Evolutionary conservation across 129 eudicot genomes (phyloP), one percentile per base, ranked within the genome.

Genomic region (Calendula officinalis): DNA sequence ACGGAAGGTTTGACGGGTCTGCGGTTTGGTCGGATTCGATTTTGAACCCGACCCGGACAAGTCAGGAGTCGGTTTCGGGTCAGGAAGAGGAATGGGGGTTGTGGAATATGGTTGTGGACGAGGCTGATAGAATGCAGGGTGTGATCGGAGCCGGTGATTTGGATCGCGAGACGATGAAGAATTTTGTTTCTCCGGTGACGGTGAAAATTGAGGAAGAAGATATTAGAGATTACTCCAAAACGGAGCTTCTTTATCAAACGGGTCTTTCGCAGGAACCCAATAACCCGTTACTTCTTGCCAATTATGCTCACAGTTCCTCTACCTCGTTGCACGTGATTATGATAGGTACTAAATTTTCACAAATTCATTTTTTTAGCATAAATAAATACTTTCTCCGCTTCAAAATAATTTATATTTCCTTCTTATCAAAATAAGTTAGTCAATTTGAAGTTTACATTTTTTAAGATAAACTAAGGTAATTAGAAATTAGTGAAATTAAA

Each of bases 241-340:
- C 94, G n/a, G 97, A 91, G 72, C 53, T 80, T 55, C 44, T 80
- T 5, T 91, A 91, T 54, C 85, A 73, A 65, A 72, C 77, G 39
- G 84, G 78, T 53, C 56, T 91, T 66, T 76, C 79, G 11, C 82
- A 76, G n/a, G 97, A 91, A 72, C 97, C 97, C 46, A 53, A 62
- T 27, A 91, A 82, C 66, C 60, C 87, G 17, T 77, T 91, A 15
- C 75, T 91, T 43, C 85, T 91, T 1, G 94, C 96, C 17, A 91
- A 91, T 70, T 91, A 77, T 60, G 97, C 97, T 42, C 97, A 91
- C 97, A 91, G 76, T 91, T 84, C 53, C 90, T 91, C 50, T 91
- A 71, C 67, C 69, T 91, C 7, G 94, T 91, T 15, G 84, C 69
- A 32, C 90, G 77, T 22, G 97, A 91, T 39, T 84, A 69, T 65